phyloP scores from a whole-genome alignment of 768 basidiomycete species.

The Termitomyces sp. region DNA sequence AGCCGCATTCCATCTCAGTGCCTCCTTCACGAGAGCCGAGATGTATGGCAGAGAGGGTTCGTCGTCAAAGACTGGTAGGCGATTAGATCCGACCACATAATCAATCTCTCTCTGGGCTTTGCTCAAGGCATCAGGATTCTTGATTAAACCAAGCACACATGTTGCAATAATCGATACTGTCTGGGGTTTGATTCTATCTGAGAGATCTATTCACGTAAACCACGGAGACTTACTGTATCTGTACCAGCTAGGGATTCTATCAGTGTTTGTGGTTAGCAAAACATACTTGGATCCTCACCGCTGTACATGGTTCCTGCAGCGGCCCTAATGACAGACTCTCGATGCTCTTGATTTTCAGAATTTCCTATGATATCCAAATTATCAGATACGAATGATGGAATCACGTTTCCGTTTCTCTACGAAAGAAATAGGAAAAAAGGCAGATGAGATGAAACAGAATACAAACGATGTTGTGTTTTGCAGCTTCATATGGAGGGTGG shows the following conservation, averaged over 20 bases:
- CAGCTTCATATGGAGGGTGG: background rate
- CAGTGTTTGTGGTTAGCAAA: background rate
- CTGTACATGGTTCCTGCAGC: background rate
- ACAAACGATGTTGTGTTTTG: background rate
- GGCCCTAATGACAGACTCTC: background rate
- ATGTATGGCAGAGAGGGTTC: slow-evolving; percentile 24
- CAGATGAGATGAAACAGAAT: background rate
- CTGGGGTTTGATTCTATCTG: background rate
- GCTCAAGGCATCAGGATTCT: background rate
- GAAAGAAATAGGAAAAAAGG: background rate
- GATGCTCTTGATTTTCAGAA: background rate
- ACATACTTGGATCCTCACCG: background rate
- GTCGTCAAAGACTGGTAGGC: slow-evolving; percentile 27
- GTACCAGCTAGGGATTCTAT: background rate
- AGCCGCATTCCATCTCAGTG: slow-evolving; percentile 18
- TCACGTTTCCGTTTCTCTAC: background rate
- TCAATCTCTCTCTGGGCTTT: slow-evolving; percentile 21
- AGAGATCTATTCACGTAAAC: background rate
- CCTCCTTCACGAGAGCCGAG: slow-evolving; percentile 27
- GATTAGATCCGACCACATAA: slow-evolving; percentile 19
- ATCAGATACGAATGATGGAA: background rate
- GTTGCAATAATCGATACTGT: background rate
- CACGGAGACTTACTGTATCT: background rate
- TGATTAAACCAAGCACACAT: background rate
- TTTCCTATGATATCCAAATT: background rate